These are phyloP conservation scores for Hymenoscyphus scutula DNA, from an alignment of 2,329 filamentous ascomycete genomes.

Conservation along the genomic window DNA sequence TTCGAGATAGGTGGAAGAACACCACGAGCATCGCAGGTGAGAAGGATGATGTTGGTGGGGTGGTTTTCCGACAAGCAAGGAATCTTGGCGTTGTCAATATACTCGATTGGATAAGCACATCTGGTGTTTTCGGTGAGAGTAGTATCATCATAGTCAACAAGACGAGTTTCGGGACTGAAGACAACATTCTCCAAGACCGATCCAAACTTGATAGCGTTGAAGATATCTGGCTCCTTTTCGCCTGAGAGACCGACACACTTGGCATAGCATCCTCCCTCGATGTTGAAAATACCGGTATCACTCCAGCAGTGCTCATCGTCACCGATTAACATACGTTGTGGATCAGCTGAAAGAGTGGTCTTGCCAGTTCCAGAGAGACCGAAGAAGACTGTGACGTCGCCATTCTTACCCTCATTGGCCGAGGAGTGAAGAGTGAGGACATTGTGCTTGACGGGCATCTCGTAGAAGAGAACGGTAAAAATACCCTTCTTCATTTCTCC, in stretches of 20 bases:
- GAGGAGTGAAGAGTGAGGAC: constrained; percentile 98
- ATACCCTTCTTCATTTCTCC: constrained; percentile 98
- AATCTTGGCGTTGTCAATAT: constrained; percentile 98
- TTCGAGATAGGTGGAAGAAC: constrained; percentile 98
- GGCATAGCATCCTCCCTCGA: constrained; percentile 98
- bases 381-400: constrained; percentile 99
- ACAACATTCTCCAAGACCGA: constrained; percentile 98
- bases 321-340: constrained; percentile 92
- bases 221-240: constrained; percentile 99
- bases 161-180: constrained; percentile 84
- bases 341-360: constrained; percentile 95
- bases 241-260: constrained; percentile 97
- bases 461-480: constrained; percentile 99
- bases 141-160: constrained; percentile 92
- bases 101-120: constrained; percentile 98
- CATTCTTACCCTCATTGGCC: constrained; percentile 91
- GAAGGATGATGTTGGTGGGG: constrained; percentile 95
- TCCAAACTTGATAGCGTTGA: constrained; percentile 90
- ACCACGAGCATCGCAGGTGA: constrained; percentile 96
- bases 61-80: constrained; percentile 85
- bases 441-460: constrained; percentile 99
- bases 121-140: constrained; percentile 98
- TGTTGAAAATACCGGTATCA: constrained; percentile 97
- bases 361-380: constrained; percentile 98
- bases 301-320: constrained; percentile 99